phyloP scores from a whole-genome alignment of 2,329 filamentous ascomycete species.

The Tympanopsis confertula region DNA sequence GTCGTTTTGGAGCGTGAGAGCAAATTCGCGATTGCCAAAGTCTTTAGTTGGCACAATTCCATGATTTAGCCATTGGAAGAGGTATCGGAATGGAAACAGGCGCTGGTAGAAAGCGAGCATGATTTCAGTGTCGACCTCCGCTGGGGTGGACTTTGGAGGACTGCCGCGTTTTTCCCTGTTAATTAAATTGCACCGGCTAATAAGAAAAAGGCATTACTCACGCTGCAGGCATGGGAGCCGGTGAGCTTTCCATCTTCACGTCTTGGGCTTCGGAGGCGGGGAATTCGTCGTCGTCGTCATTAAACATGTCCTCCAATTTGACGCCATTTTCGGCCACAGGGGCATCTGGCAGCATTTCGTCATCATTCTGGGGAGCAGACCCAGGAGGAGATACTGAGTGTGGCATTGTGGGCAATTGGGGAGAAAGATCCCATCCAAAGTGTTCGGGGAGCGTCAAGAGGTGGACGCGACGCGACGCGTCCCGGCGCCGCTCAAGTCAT shows the following conservation, averaged over 20 bases:
- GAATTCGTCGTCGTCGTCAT: not conserved
- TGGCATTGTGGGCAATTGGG: not conserved
- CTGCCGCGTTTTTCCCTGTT: no score
- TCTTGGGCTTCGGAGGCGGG: not conserved
- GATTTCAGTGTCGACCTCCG: constrained; percentile 55
- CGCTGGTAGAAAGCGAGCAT: constrained; percentile 93
- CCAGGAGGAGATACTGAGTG: not conserved
- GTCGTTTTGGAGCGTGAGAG: constrained; percentile 86
- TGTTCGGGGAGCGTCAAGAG: no score
- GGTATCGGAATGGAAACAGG: constrained; percentile 82
- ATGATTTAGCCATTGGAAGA: constrained; percentile 98
- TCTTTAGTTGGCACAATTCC: constrained; percentile 74
- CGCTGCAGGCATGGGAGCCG: not conserved
- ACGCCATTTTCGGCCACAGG: not conserved
- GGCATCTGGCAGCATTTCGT: not conserved
- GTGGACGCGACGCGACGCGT: not conserved
- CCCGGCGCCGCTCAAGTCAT: no score
- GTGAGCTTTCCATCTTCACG: not conserved
- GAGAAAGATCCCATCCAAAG: no score
- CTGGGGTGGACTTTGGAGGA: not conserved
- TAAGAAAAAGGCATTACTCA: not conserved
- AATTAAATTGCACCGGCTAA: no score
- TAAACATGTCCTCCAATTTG: not conserved
- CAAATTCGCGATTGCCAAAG: constrained; percentile 89
- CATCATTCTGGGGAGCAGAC: not conserved